Percentiles rank a stretch among this genome's conserved stretches.
Conservation (phyloP, 2,329 filamentous ascomycete genomes). For the Xylaria sp. region DNA sequence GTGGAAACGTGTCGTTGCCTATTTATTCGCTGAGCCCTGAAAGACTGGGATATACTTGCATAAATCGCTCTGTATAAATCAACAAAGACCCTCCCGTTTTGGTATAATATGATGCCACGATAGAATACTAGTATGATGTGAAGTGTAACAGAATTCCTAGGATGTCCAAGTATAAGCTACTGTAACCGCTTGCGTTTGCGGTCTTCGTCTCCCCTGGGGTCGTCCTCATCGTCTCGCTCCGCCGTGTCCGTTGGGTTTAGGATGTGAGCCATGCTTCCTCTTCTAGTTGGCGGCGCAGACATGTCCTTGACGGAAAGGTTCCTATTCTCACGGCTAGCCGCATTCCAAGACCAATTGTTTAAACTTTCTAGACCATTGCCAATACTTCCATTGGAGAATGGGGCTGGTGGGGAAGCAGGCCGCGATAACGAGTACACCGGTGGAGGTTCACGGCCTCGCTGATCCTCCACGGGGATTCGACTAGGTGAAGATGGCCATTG, state of each 20-base stretch:
- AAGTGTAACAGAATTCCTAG: slow-evolving; percentile 10
- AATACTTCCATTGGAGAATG: slow-evolving; percentile 53
- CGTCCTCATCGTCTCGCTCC: slow-evolving; percentile 59
- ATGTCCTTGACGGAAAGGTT: slow-evolving; percentile 56
- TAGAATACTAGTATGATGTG: slow-evolving; percentile 21
- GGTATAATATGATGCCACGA: slow-evolving; percentile 25
- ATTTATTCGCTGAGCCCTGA: slow-evolving; percentile 23
- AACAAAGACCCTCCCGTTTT: slow-evolving; percentile 23
- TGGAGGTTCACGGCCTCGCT: slow-evolving; percentile 59
- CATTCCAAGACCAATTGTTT: slow-evolving; percentile 57
- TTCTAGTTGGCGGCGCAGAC: slow-evolving; percentile 58
- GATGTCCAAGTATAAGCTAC: slow-evolving; percentile 31
- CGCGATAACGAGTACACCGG: slow-evolving; percentile 59
- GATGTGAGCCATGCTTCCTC: slow-evolving; percentile 66
- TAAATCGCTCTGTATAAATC: slow-evolving; percentile 28
- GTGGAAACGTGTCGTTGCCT: slow-evolving; percentile 22
- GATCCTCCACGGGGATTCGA: slow-evolving; percentile 53
- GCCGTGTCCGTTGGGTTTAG: slow-evolving; percentile 62
- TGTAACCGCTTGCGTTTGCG: slow-evolving; percentile 65
- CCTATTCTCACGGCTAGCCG: slow-evolving; percentile 54
- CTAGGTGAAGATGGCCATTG: slow-evolving; percentile 60
- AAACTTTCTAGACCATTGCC: slow-evolving; percentile 53
- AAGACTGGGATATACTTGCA: slow-evolving; percentile 27
- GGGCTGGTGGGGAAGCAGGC: slow-evolving; percentile 56
- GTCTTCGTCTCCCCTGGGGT: slow-evolving; percentile 58